Base-by-base conservation (phyloP, 2,329 filamentous ascomycete genomes). In the Coniochaeta sp. region DNA sequence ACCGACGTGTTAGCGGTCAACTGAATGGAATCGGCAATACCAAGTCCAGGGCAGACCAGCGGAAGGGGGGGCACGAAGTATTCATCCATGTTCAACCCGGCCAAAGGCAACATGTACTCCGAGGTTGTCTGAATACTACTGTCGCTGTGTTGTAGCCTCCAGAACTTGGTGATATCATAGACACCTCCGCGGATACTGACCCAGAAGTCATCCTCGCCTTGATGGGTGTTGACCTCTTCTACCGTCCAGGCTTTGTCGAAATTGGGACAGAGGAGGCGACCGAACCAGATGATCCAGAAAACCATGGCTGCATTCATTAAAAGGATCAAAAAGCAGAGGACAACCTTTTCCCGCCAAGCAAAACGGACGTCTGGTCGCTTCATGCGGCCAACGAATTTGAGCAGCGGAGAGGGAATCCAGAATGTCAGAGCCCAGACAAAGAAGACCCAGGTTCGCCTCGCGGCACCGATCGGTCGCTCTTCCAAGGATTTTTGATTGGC, bases 321-420 rank as follows among this genome's bases (percentile, higher is more conserved):
- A 32, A 90, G 71, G 66, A 99, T 98, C 58, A 96, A 68, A 61
- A 90, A 79, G 55, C 93, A 86, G 12, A 99, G 79, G 0, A 95
- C 89, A 12, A 99, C 58, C 75, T 99, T 99, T 70, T 99, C 95
- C 74, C 95, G 85, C 95, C 95, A 99, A 0, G 95, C 95, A 85
- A 97, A 90, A 28, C 95, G 90, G 9, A 99, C 91, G 75, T 99
- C 95, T 1, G 93, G 95, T 59, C 95, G 88, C 76, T 96, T 96
- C 95, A 99, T 99, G 24, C 93, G 90, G 34, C 95, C 95, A 61
- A 98, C 70, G 62, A 81, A 88, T n/a, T 84, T 83, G 17, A 99
- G 85, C 2, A 90, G 65, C 55, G 91, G 89, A 0, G 93, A 98
- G 0, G 95, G 95, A 65, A 97, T 95, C 89, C 90, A 98, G 72